Evolutionary conservation across 2,329 filamentous ascomycete genomes (phyloP), one percentile per base, ranked within the genome.

Genomic region (Blastomyces percursus): DNA sequence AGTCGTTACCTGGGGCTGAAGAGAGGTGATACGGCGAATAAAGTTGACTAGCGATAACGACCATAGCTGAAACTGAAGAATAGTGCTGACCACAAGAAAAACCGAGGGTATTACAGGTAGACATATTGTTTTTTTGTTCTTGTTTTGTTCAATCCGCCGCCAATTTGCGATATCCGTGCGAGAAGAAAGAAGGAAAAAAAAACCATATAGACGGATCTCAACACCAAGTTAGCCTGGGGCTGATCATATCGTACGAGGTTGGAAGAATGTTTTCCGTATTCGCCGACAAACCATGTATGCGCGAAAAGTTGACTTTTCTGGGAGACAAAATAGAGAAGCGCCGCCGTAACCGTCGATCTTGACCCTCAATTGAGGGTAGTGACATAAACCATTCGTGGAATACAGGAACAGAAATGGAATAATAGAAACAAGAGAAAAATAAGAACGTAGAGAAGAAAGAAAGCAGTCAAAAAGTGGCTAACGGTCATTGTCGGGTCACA

Each of bases 91-190:
- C 73, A 76, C 72, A 70, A 75, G 73, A 76, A 67, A 76, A 74
- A 74, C 71, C 66, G 66, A 71, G 71, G 71, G 73, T 75, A 76
- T 76, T 77, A 77, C 75, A 77, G 75, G 73, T 75, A 74, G 72
- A 68, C 68, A 69, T 69, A 46, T 46, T 59, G n/a, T 35, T 32
- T 59, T 59, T 32, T 67, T 72, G 70, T 42, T 73, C 70, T 70
- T 71, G 69, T 70, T 59, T 46, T 59, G 24, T 67, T 73, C 71
- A 72, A 71, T 73, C 72, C 75, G 74, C 73, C 74, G 75, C 75
- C 73, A 76, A 68, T 71, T 69, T 70, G 69, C 72, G 72, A 71
- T 71, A 67, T 72, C 71, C 68, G 72, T 71, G 72, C 70, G 71
- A 73, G 73, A 66, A 65, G 68, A 71, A 74, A 75, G 69, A 70